A percentile compares a stretch with the other conserved stretches of the same genome.
Conservation (phyloP, 1,284 basidiomycete genomes). For the Leccinum pachyderme region DNA sequence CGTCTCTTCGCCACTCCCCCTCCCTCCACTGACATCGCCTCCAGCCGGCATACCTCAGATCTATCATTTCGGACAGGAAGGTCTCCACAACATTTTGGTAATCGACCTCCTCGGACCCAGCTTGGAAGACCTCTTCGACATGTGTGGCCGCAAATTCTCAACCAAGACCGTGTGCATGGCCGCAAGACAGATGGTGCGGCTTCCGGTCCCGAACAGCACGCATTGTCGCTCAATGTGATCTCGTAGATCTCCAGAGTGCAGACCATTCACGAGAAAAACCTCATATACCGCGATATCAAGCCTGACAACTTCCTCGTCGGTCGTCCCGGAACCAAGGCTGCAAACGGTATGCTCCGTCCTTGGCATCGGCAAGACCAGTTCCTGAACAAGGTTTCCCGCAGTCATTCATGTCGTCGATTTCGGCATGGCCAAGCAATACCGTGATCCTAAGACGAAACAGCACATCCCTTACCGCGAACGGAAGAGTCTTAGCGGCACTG, state of each 20-base stretch:
- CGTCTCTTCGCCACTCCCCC: slow-evolving; percentile 37
- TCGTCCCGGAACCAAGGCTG: slow-evolving; percentile 84
- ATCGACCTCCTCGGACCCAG: slow-evolving; percentile 98
- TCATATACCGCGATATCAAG: slow-evolving; percentile 99
- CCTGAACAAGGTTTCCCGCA: slow-evolving; percentile 6
- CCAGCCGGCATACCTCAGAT: slow-evolving; percentile 94
- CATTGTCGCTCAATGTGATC: background rate
- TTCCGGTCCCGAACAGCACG: background rate
- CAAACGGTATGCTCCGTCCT: slow-evolving; percentile 50
- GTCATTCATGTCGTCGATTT: slow-evolving; percentile 94
- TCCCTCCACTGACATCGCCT: slow-evolving; percentile 13
- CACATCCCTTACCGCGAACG: slow-evolving; percentile 99
- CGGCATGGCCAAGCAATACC: slow-evolving; percentile 98
- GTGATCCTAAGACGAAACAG: slow-evolving; percentile 95
- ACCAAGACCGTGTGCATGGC: slow-evolving; percentile 99
- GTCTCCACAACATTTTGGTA: slow-evolving; percentile 94
- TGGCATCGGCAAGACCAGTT: background rate
- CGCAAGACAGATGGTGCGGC: slow-evolving; percentile 91
- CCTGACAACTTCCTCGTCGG: slow-evolving; percentile 99
- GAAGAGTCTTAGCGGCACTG: slow-evolving; percentile 96
- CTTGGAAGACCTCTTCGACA: slow-evolving; percentile 95
- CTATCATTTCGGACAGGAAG: slow-evolving; percentile 98
- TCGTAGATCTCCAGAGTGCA: slow-evolving; percentile 91
- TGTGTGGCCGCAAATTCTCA: slow-evolving; percentile 94
- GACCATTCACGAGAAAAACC: slow-evolving; percentile 96